Percentiles rank a stretch among this genome's conserved stretches.
phyloP scores from a whole-genome alignment of 257 asterid genomes.

The Fraxinus quadrangulata region DNA sequence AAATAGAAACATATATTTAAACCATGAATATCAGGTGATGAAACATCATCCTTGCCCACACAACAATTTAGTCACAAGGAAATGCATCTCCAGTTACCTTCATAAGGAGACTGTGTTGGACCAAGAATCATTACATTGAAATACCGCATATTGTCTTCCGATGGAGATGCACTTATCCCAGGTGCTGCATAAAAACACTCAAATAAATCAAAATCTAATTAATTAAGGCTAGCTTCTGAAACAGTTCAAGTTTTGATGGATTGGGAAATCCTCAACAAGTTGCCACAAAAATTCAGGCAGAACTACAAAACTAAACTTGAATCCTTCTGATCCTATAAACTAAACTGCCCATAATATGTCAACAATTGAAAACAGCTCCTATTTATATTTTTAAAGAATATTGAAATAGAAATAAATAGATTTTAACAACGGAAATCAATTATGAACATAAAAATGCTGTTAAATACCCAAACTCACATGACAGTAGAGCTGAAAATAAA shows the following conservation, averaged over 20 bases:
- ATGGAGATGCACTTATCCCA: slow-evolving; percentile 99
- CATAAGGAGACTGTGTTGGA: slow-evolving; percentile 97
- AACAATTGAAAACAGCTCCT: not conserved
- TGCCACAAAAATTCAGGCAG: not conserved
- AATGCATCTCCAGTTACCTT: slow-evolving; percentile 52
- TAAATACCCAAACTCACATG: not conserved
- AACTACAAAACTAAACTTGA: not conserved
- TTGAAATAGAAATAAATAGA: not conserved
- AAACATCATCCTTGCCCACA: not conserved
- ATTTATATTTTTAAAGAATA: not conserved
- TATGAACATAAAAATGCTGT: not conserved
- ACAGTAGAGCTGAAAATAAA: not conserved
- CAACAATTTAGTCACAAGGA: slow-evolving; percentile 3
- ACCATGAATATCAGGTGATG: not conserved
- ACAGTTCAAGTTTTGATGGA: not conserved
- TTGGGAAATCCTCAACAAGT: not conserved
- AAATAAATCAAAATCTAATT: slow-evolving; percentile 22
- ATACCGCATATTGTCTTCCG: slow-evolving; percentile 96
- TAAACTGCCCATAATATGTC: not conserved
- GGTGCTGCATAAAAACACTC: slow-evolving; percentile 73
- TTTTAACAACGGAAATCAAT: not conserved
- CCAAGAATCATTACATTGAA: slow-evolving; percentile 99
- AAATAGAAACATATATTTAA: slow-evolving; percentile 3
- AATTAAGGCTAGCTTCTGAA: not conserved
- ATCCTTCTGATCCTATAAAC: not conserved